Evolutionary conservation across 169 alveolate species (phyloP).

Genomic region (Miamiensis avidus): DNA sequence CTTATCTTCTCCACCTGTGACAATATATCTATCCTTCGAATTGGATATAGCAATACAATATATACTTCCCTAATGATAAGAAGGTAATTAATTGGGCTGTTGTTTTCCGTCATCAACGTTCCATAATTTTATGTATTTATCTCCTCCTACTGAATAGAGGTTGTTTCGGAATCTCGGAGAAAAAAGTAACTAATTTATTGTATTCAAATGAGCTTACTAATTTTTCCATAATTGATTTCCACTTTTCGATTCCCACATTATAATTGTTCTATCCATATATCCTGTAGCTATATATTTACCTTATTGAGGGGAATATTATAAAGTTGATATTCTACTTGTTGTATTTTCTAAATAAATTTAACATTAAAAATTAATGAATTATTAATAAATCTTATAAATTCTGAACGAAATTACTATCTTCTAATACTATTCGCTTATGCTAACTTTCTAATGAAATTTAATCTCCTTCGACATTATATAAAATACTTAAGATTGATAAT

Average conservation of each 20-base stretch:
- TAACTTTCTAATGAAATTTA: neutral
- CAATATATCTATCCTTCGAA: too few relatives aligned
- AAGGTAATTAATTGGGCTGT: too few relatives aligned
- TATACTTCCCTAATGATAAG: neutral
- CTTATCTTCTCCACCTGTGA: neutral
- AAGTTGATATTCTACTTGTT: neutral
- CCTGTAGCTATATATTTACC: neutral
- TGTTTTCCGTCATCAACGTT: too few relatives aligned
- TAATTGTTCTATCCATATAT: neutral
- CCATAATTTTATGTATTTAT: too few relatives aligned
- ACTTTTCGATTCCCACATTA: neutral
- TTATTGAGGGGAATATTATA: neutral
- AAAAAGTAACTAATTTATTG: too few relatives aligned
- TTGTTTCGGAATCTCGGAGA: neutral
- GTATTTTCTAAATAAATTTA: neutral
- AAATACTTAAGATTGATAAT: neutral
- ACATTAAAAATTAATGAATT: too few relatives aligned
- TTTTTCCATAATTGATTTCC: neutral
- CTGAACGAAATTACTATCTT: neutral
- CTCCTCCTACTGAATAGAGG: neutral
- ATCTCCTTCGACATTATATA: neutral
- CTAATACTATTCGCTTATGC: neutral
- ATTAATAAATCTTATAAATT: neutral
- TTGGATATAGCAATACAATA: neutral
- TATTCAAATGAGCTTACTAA: neutral